A percentile compares a stretch with the other conserved stretches of the same genome.
phyloP scores from a whole-genome alignment of 345 rosid species.

The Boechera divaricarpa region DNA sequence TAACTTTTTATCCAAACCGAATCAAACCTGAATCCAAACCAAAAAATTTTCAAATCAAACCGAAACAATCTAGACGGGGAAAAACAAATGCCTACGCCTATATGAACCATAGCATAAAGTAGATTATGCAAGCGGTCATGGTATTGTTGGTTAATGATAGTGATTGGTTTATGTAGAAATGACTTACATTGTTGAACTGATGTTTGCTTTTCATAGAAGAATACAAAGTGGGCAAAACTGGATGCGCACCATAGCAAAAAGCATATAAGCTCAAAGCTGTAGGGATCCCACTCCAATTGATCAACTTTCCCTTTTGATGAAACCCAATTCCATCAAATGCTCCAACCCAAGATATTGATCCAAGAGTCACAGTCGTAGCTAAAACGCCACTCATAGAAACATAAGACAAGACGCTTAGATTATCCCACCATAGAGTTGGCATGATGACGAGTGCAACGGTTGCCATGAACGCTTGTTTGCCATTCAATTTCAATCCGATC shows the following conservation, averaged over 20 bases:
- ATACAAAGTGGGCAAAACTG: slow-evolving; percentile 55
- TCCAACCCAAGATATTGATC: slow-evolving; percentile 52
- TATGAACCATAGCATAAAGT: not conserved
- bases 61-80: not conserved
- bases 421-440: slow-evolving; percentile 54
- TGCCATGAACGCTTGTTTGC: slow-evolving; percentile 46
- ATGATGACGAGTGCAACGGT: slow-evolving; percentile 44
- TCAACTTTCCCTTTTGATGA: slow-evolving; percentile 44
- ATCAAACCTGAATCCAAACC: not conserved
- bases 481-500: slow-evolving; percentile 40
- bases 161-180: not conserved
- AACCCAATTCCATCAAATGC: slow-evolving; percentile 45
- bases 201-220: slow-evolving; percentile 52
- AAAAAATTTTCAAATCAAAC: no score
- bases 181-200: slow-evolving; percentile 52
- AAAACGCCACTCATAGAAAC: slow-evolving; percentile 58
- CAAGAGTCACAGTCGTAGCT: slow-evolving; percentile 47
- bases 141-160: not conserved
- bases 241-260: slow-evolving; percentile 59
- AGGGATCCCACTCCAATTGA: slow-evolving; percentile 51
- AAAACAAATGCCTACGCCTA: not conserved
- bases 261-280: slow-evolving; percentile 51
- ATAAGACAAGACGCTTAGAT: slow-evolving; percentile 50
- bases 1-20: not conserved
- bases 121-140: not conserved